A percentile compares a stretch with the other conserved stretches of the same genome.
phyloP scores from a whole-genome alignment of 345 rosid species.

The Arabis hirsuta region DNA sequence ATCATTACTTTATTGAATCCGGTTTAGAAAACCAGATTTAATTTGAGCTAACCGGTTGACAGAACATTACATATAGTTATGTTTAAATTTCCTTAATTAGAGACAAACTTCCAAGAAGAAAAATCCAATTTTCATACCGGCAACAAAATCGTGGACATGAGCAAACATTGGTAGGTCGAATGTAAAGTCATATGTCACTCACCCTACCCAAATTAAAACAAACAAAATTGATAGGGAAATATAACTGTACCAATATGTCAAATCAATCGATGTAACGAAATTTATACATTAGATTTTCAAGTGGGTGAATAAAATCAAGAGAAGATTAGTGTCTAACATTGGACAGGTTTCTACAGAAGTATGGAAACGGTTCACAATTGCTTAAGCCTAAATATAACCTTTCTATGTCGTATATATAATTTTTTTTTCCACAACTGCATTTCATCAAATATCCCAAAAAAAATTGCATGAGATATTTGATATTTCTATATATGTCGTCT shows the following conservation, averaged over 20 bases:
- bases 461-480: too few species aligned
- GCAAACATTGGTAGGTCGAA: slow-evolving; percentile 33
- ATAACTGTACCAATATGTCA: slow-evolving; percentile 40
- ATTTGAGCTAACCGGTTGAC: neutral
- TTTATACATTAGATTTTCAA: slow-evolving; percentile 11
- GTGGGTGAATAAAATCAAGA: slow-evolving; percentile 11
- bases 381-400: neutral
- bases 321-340: neutral
- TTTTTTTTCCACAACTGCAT: too few species aligned
- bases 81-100: slow-evolving; percentile 2
- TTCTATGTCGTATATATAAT: neutral
- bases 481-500: neutral
- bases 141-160: slow-evolving; percentile 31
- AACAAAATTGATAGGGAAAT: neutral
- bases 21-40: slow-evolving; percentile 7
- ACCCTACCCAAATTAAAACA: slow-evolving; percentile 38
- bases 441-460: neutral
- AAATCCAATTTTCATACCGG: slow-evolving; percentile 32
- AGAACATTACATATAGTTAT: slow-evolving; percentile 12
- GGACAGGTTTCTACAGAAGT: slow-evolving; percentile 11
- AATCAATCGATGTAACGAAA: slow-evolving; percentile 34
- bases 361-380: slow-evolving; percentile 13
- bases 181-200: slow-evolving; percentile 36
- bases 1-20: neutral
- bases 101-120: slow-evolving; percentile 35